Conservation (phyloP, 495 filamentous ascomycete genomes). For the Aspergillus affinis region DNA sequence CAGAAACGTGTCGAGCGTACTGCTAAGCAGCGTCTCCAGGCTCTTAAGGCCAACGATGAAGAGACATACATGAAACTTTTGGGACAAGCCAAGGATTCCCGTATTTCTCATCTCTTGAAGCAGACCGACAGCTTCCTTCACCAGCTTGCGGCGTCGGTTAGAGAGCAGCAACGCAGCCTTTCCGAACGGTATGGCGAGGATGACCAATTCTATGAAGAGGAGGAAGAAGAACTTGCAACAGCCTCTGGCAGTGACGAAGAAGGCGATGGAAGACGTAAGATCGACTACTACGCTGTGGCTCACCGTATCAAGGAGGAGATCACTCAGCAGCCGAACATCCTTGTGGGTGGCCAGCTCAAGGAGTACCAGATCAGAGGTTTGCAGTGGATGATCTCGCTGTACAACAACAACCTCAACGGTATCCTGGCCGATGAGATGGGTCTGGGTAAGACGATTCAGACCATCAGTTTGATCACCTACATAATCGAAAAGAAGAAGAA, state of each 20-base stretch:
- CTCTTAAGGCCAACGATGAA: conserved; percentile 97
- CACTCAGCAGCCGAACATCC: conserved; percentile 72
- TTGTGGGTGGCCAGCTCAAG: conserved; percentile 89
- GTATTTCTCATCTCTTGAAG: conserved; percentile 92
- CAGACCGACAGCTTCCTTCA: conserved; percentile 97
- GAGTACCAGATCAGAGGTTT: conserved; percentile 98
- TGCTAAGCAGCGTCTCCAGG: conserved; percentile 98
- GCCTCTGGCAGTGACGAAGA: conserved; percentile 68
- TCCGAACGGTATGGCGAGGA: conserved; percentile 74
- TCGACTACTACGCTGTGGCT: conserved; percentile 98
- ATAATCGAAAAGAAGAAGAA: conserved; percentile 95
- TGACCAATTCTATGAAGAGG: conserved; percentile 58
- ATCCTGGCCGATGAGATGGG: conserved; percentile 99
- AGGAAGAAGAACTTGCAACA: conserved; percentile 59
- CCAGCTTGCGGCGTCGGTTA: conserved; percentile 89
- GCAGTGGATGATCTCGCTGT: conserved; percentile 99
- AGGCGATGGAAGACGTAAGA: conserved; percentile 64
- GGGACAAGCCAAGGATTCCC: conserved; percentile 97
- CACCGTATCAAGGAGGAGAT: conserved; percentile 94
- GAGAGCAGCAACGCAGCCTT: conserved; percentile 82
- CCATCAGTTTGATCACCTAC: conserved; percentile 95
- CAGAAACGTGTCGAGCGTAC: conserved; percentile 96
- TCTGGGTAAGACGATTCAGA: conserved; percentile 99
- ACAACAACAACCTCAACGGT: conserved; percentile 99
- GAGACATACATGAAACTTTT: conserved; percentile 96